Evolutionary conservation across 352 stramenopile species (phyloP), one percentile per base, ranked within the genome.

Genomic region (Peronosclerospora sorghi): DNA sequence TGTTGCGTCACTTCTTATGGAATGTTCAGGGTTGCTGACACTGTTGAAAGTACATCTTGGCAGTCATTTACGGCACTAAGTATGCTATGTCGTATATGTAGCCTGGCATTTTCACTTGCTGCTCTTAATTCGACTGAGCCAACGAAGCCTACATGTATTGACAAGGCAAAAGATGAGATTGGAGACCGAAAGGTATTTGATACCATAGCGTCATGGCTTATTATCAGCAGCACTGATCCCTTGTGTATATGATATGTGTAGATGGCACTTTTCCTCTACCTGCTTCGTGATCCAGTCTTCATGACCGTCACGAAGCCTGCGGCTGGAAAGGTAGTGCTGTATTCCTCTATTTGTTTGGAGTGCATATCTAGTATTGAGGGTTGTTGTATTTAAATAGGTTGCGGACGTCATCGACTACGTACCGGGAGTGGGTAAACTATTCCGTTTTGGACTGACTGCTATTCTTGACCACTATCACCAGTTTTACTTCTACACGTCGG

Each of bases 401-500:
- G 66, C 65, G 38, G 61, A 73, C 24, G 65, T 78, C 23, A 51
- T 83, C 30, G 74, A 89, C 32, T 65, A 69, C 45, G 65, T 89
- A 8, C 79, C 79, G 23, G 48, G 79, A 1, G 57, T 87, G 15
- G 79, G 79, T 43, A 83, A 79, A 44, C 52, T 83, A 13, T 71
- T 88, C 44, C 79, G 76, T 26, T 72, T 88, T 34, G 68, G 68
- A 48, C 67, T 68, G 24, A 72, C 67, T n/a, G 73, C 68, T 4
- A 53, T 88, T 23, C 39, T 89, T 49, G 65, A 83, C 49, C 89
- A 92, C 67, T 89, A 89, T 61, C 74, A 89, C 65, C 75, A 85
- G 40, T 86, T 82, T 53, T 62, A 92, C 61, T 92, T 92, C 49
- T 92, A 92, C 68, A 89, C 73, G 20, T 87, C 79, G 32, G 79